These are phyloP conservation scores for Boletus smithii DNA, from an alignment of 1,284 basidiomycete genomes.

Conservation along the genomic window DNA sequence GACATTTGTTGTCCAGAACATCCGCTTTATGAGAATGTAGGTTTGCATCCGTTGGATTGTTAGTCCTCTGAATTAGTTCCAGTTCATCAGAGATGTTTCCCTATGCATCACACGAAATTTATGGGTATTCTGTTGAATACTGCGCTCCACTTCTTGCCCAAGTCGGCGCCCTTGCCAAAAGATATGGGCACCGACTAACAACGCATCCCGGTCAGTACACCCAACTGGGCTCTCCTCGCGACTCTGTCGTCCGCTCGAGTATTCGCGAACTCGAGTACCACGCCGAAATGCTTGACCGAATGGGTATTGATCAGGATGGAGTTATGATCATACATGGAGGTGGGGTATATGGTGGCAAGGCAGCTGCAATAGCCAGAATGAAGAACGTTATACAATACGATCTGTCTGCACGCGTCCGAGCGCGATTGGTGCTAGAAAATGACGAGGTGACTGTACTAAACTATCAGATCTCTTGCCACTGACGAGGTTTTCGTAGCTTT, in stretches of 20 bases:
- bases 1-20: slow-evolving; percentile 39
- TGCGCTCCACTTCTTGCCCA: slow-evolving; percentile 37
- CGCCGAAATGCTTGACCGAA: slow-evolving; percentile 79
- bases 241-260: slow-evolving; percentile 69
- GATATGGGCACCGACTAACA: slow-evolving; percentile 79
- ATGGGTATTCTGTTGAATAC: slow-evolving; percentile 79
- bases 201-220: slow-evolving; percentile 88
- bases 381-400: slow-evolving; percentile 61
- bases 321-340: slow-evolving; percentile 84
- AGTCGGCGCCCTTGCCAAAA: slow-evolving; percentile 73
- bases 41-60: background rate
- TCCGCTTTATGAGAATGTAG: slow-evolving; percentile 72
- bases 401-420: slow-evolving; percentile 63
- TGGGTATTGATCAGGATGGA: slow-evolving; percentile 73
- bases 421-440: slow-evolving; percentile 83
- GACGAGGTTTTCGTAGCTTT: slow-evolving; percentile 50
- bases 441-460: slow-evolving; percentile 61
- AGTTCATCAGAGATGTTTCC: slow-evolving; percentile 87
- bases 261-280: slow-evolving; percentile 83
- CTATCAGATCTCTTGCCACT: background rate
- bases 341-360: slow-evolving; percentile 80
- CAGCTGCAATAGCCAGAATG: slow-evolving; percentile 67
- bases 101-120: slow-evolving; percentile 77
- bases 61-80: slow-evolving; percentile 1
- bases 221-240: slow-evolving; percentile 76